Percentiles rank a stretch among this genome's conserved stretches.
phyloP scores from a whole-genome alignment of 2,329 filamentous ascomycete species.

The Macrophomina pseudophaseolina region DNA sequence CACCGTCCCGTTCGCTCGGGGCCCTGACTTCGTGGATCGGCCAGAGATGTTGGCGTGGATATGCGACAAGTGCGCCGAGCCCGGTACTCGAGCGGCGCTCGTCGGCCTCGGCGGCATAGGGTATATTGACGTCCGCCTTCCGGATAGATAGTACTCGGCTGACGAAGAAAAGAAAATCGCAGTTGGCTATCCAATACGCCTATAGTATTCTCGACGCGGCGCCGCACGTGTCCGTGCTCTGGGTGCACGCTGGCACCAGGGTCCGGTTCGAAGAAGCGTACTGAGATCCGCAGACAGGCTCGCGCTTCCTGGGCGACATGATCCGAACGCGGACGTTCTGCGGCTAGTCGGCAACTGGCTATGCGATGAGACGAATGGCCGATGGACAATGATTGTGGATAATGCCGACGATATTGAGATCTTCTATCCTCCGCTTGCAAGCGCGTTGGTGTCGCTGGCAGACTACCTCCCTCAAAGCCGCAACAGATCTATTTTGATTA shows the following conservation, averaged over 20 bases:
- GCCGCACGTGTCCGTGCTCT: conserved; percentile 37
- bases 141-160: background rate
- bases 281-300: conserved; percentile 32
- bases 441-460: background rate
- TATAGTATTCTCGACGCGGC: conserved; percentile 32
- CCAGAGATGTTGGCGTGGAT: background rate
- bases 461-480: background rate
- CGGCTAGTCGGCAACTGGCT: conserved; percentile 36
- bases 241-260: conserved; percentile 35
- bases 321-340: conserved; percentile 34
- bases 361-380: conserved; percentile 31
- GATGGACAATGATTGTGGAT: conserved; percentile 42
- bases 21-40: background rate
- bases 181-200: conserved; percentile 36
- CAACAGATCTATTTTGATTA: conserved; percentile 22
- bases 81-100: background rate
- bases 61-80: background rate
- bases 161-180: conserved; percentile 31
- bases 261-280: conserved; percentile 35
- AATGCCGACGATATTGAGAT: conserved; percentile 35
- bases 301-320: conserved; percentile 34
- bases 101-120: background rate
- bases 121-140: background rate
- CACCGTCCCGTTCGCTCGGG: background rate
- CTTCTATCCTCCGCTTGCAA: background rate